Conservation (phyloP, 345 rosid genomes). For the Syzygium jambos region DNA sequence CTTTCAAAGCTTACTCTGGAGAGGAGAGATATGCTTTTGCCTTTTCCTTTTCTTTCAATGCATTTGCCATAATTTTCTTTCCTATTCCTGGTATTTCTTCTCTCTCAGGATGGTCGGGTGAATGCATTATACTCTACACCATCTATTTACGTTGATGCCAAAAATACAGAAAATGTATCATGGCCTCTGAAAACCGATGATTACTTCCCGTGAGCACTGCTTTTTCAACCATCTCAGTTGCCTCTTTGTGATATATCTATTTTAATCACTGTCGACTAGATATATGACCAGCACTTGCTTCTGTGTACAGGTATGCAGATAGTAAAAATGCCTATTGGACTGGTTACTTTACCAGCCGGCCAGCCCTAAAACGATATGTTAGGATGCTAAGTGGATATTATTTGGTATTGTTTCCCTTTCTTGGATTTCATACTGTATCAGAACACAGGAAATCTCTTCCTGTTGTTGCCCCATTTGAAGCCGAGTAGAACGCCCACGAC, state of each 20-base stretch:
- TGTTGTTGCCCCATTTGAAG: background rate
- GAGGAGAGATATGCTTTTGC: background rate
- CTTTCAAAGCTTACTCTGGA: background rate
- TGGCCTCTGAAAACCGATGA: constrained; percentile 87
- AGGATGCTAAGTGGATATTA: constrained; percentile 79
- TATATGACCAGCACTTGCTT: background rate
- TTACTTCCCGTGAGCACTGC: constrained; percentile 66
- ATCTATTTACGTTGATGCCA: constrained; percentile 68
- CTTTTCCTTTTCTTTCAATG: background rate
- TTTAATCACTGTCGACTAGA: background rate
- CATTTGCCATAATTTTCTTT: background rate
- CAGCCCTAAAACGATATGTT: constrained; percentile 64
- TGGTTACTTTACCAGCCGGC: constrained; percentile 83
- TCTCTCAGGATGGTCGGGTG: constrained; percentile 60
- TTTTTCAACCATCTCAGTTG: background rate
- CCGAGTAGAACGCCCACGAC: background rate
- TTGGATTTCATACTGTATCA: background rate
- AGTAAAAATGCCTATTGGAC: constrained; percentile 64
- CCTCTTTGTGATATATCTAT: background rate
- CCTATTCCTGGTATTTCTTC: background rate
- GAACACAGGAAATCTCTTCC: background rate
- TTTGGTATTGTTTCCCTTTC: constrained; percentile 39
- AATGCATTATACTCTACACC: constrained; percentile 88
- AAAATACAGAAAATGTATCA: constrained; percentile 45
- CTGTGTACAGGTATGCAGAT: constrained; percentile 66